phyloP scores from a whole-genome alignment of 2,329 filamentous ascomycete genomes.

The Alternaria gansuensis region DNA sequence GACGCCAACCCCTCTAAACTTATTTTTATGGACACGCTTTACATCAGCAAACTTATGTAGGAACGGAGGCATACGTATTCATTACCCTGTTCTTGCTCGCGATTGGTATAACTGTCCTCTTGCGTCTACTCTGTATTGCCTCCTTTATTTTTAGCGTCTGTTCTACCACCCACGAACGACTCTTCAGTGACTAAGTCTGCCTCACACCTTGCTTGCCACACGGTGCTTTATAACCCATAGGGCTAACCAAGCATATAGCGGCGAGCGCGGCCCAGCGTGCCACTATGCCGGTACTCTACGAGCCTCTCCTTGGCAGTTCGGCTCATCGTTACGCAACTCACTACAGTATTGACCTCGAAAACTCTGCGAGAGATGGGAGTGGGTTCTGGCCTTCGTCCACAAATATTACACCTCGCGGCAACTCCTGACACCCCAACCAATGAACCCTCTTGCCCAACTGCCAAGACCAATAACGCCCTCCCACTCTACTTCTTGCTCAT shows the following conservation, averaged over 20 bases:
- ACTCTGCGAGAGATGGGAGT: not conserved
- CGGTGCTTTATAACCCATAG: too few relatives aligned
- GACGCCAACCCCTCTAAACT: not conserved
- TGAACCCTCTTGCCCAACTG: not conserved
- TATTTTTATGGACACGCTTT: not conserved
- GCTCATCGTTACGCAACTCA: too few relatives aligned
- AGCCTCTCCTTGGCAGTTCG: too few relatives aligned
- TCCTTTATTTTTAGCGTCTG: not conserved
- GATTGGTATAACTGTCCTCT: not conserved
- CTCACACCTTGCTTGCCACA: too few relatives aligned
- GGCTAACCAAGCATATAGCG: not conserved
- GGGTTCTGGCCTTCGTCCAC: not conserved
- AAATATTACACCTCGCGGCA: not conserved
- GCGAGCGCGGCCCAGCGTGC: not conserved
- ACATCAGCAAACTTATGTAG: not conserved
- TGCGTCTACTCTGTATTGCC: not conserved
- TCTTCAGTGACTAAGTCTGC: not conserved
- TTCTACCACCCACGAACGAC: not conserved
- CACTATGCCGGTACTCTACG: too few relatives aligned
- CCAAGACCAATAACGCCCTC: not conserved
- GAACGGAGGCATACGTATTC: not conserved
- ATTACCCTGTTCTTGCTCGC: not conserved
- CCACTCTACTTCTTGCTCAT: not conserved
- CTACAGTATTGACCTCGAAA: too few relatives aligned
- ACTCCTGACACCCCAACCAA: not conserved